Conservation (phyloP, 129 eudicot genomes). For the Helichrysum umbraculigerum region DNA sequence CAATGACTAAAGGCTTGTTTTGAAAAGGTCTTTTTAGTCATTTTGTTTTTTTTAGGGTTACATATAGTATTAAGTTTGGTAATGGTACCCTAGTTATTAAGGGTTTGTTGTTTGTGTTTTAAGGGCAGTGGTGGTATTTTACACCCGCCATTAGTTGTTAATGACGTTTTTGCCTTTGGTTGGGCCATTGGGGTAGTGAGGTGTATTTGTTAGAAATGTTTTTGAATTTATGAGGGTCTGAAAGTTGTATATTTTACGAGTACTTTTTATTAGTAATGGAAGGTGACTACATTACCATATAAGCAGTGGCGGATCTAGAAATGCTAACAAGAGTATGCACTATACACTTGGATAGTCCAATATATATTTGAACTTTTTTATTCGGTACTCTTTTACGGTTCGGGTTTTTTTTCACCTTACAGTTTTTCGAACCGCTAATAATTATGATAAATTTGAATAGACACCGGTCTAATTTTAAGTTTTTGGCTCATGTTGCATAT, state of each 20-base stretch:
- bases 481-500: too few species aligned
- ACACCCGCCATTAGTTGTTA: conserved; percentile 44
- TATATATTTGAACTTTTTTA: too few species aligned
- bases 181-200: background rate
- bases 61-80: conserved; percentile 7
- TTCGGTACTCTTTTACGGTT: too few species aligned
- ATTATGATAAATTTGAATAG: too few species aligned
- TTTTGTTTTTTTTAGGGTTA: conserved; percentile 28
- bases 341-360: too few species aligned
- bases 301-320: too few species aligned
- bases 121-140: conserved; percentile 51
- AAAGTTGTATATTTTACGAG: conserved; percentile 20
- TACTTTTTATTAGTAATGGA: conserved; percentile 31
- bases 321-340: too few species aligned
- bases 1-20: conserved; percentile 25
- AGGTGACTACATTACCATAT: too few species aligned
- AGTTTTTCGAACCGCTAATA: too few species aligned
- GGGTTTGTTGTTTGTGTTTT: background rate
- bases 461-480: too few species aligned
- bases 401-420: too few species aligned
- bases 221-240: conserved; percentile 18
- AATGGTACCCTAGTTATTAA: too few species aligned
- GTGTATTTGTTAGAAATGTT: conserved; percentile 20
- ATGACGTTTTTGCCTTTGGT: conserved; percentile 36
- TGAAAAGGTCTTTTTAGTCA: conserved; percentile 38